Conservation (phyloP, 2,329 filamentous ascomycete genomes). For the Cytospora paraplurivora region DNA sequence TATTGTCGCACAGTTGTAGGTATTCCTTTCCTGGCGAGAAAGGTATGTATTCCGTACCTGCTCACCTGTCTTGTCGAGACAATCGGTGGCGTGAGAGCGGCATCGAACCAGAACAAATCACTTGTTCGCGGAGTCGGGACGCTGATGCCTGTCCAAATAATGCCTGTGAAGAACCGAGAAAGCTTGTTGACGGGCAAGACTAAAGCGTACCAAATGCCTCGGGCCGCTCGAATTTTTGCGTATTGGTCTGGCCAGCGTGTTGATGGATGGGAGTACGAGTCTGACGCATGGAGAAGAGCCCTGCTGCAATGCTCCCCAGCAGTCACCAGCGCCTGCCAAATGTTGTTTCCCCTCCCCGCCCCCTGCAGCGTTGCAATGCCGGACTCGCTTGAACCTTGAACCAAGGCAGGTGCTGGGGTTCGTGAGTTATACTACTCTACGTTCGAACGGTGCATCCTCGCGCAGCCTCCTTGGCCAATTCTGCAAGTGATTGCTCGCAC, state of each 20-base stretch:
- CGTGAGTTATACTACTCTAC: background rate
- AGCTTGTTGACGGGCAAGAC: background rate
- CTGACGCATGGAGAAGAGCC: constrained; percentile 1
- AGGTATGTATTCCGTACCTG: background rate
- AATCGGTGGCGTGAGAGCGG: constrained; percentile 3
- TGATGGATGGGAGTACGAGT: background rate
- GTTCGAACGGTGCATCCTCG: constrained; percentile 17
- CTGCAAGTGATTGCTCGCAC: constrained; percentile 16
- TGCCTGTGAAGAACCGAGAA: background rate
- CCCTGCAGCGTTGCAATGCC: constrained; percentile 25
- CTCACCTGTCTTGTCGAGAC: background rate
- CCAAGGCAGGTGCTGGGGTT: constrained; percentile 21
- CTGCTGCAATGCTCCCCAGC: background rate
- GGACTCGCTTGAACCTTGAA: constrained; percentile 18
- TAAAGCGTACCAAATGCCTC: constrained; percentile 9
- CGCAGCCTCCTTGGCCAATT: constrained; percentile 20
- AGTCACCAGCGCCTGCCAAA: background rate
- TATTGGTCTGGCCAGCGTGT: constrained; percentile 1
- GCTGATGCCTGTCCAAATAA: constrained; percentile 8
- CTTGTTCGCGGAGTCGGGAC: constrained; percentile 16
- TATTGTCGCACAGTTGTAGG: constrained; percentile 14
- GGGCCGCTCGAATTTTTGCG: constrained; percentile 10
- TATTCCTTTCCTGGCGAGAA: constrained; percentile 2
- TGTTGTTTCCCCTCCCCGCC: constrained; percentile 14
- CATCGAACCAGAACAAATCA: constrained; percentile 11